Evolutionary conservation across 169 alveolate species (phyloP), one percentile per base, ranked within the genome.

Genomic region (Theileria annulata): DNA sequence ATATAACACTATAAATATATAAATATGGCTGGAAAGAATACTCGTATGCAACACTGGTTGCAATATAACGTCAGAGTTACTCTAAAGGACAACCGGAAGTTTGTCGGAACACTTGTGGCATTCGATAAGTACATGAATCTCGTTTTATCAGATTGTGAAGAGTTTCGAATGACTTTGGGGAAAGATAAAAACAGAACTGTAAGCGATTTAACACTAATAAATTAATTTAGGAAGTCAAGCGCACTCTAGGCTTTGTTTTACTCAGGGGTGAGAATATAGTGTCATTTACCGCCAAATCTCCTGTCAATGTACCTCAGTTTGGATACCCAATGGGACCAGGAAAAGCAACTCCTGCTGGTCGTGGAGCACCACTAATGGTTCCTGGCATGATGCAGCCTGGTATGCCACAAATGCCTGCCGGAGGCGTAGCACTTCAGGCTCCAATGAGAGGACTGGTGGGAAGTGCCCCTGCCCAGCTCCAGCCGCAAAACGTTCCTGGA

Each of bases 101-200:
- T 96, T 86, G 98, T 98, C 42, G 99, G 99, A 23, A 96, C 98
- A 25, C 95, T 98, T 82, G 92, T 98, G 79, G 99, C 99, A n/a
- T 98, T 96, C 82, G 99, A 98, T 87, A 96, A 97, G 79, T 99
- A 98, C 89, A 94, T 98, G 98, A 98, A 98, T 90, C 75, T 97
- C 49, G 99, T 97, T 30, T 93, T 98, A 75, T 95, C 98, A 23
- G 99, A 98, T 68, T 94, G 99, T 17, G 99, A 98, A 92, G 99
- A 98, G 88, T 97, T 94, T 93, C 88, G 99, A 72, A 84, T 89
- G 79, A 93, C 96, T 56, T 94, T 94, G 82, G 86, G 82, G 58
- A 64, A 85, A 51, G 87, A 76, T 51, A 80, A 86, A 62, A 33
- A 86, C 51, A 48, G 49, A 42, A 87, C 76, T 67, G 84, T 79